Evolutionary conservation across 768 basidiomycete genomes (phyloP), one percentile per base, ranked within the genome.

Genomic region (Suillus placidus): DNA sequence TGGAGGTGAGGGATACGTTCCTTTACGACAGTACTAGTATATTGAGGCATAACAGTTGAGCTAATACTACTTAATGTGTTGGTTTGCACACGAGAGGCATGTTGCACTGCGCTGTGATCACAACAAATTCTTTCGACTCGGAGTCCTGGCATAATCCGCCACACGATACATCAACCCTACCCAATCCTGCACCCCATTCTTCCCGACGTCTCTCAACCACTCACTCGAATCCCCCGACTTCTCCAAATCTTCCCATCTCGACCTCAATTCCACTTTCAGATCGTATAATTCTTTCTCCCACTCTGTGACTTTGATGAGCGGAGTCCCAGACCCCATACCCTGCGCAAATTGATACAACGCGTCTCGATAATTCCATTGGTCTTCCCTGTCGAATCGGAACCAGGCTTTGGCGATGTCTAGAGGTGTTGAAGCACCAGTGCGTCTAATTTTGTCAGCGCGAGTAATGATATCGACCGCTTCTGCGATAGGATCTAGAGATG

Each of bases 321-420:
- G 74, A 20, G 74, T 73, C 54, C 72, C 67, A 43, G 69, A 72
- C 64, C 64, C 78, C 57, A 40, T 64, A 23, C 58, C 57, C 23
- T 76, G 77, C 2, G 82, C 82, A 68, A 90, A 85, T 8, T 77
- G 78, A 63, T 83, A 81, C 63, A 94, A 74, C 26, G 77, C 79
- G 63, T 90, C 87, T 14, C 89, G 84, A 73, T 94, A 93, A 30
- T 83, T 80, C 75, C 87, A 94, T 71, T 91, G 90, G 62, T 88
- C 84, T 54, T 78, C 66, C 5, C 75, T 76, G 38, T 77, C 75
- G 64, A 90, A 80, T 13, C 78, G 76, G 71, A 86, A 82, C 89
- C 89, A 93, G 14, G 72, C 72, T 61, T 85, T 85, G 26, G 86
- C 80, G 37, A 92, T 80, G 34, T 69, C 71, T 14, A 72, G 67